These are phyloP conservation scores for Spathaspora arborariae DNA, from an alignment of 805 yeast species.

Conservation along the genomic window DNA sequence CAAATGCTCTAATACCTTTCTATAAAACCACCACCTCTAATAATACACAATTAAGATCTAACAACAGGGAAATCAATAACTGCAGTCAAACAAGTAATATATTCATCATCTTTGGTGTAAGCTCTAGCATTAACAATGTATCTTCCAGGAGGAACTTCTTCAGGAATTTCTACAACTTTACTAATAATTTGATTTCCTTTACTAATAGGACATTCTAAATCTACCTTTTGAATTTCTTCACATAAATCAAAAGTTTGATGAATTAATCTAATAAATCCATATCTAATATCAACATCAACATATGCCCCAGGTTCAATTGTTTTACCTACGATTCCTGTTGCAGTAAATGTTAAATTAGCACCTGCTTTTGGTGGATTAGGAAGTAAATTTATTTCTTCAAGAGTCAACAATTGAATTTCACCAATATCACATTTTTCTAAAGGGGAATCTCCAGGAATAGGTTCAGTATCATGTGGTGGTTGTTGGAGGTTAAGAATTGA, in stretches of 20 bases:
- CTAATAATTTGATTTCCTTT: conserved; percentile 64
- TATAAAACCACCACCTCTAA: not conserved
- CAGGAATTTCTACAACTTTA: conserved; percentile 79
- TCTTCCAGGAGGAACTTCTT: conserved; percentile 92
- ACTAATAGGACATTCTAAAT: conserved; percentile 76
- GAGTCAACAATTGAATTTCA: conserved; percentile 58
- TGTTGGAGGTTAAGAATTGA: not conserved
- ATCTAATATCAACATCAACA: conserved; percentile 88
- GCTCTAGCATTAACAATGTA: conserved; percentile 88
- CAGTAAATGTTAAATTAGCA: conserved; percentile 73
- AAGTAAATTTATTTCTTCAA: conserved; percentile 53
- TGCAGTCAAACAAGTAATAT: conserved; percentile 81
- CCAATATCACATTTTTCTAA: conserved; percentile 68
- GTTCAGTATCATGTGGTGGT: conserved; percentile 30
- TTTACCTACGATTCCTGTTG: conserved; percentile 58
- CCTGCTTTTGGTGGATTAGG: conserved; percentile 94
- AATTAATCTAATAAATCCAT: conserved; percentile 85
- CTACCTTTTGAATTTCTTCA: conserved; percentile 80
- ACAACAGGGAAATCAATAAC: conserved; percentile 52
- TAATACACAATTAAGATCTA: not conserved
- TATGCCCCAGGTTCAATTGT: conserved; percentile 81
- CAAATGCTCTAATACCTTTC: not conserved
- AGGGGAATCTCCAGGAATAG: conserved; percentile 91
- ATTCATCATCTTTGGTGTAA: conserved; percentile 74
- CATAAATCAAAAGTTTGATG: conserved; percentile 92